Conservation (phyloP, 495 filamentous ascomycete genomes). For the Penicillium turbatum region DNA sequence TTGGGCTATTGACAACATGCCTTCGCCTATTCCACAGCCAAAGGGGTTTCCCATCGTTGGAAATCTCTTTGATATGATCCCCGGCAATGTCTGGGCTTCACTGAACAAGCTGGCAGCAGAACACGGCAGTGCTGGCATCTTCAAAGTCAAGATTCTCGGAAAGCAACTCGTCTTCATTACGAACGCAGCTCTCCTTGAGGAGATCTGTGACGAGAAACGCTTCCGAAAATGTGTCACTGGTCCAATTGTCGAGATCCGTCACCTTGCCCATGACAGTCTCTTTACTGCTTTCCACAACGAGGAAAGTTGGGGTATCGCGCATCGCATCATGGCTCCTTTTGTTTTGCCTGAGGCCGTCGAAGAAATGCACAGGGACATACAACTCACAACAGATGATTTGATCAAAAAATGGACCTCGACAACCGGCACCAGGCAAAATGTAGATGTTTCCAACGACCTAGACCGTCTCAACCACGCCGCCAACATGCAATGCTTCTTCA, state of each 20-base stretch:
- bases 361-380: slow-evolving; percentile 51
- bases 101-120: slow-evolving; percentile 59
- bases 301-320: slow-evolving; percentile 66
- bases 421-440: slow-evolving; percentile 47
- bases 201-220: slow-evolving; percentile 67
- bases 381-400: slow-evolving; percentile 61
- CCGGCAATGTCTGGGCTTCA: slow-evolving; percentile 57
- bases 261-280: slow-evolving; percentile 62
- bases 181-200: slow-evolving; percentile 56
- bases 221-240: slow-evolving; percentile 62
- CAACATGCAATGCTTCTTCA: slow-evolving; percentile 59
- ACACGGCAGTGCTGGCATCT: slow-evolving; percentile 57
- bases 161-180: slow-evolving; percentile 50
- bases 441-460: slow-evolving; percentile 64
- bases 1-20: slow-evolving; percentile 18
- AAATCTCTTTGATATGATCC: slow-evolving; percentile 61
- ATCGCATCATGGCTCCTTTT: slow-evolving; percentile 56
- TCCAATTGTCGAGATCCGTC: slow-evolving; percentile 56
- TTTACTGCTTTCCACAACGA: slow-evolving; percentile 66
- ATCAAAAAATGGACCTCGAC: slow-evolving; percentile 59
- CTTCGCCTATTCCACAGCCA: slow-evolving; percentile 56
- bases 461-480: slow-evolving; percentile 68
- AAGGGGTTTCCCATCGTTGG: slow-evolving; percentile 65
- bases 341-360: slow-evolving; percentile 35
- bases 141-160: slow-evolving; percentile 56